Evolutionary conservation across 2,329 filamentous ascomycete genomes (phyloP).

Genomic region (Talaromyces sp.): DNA sequence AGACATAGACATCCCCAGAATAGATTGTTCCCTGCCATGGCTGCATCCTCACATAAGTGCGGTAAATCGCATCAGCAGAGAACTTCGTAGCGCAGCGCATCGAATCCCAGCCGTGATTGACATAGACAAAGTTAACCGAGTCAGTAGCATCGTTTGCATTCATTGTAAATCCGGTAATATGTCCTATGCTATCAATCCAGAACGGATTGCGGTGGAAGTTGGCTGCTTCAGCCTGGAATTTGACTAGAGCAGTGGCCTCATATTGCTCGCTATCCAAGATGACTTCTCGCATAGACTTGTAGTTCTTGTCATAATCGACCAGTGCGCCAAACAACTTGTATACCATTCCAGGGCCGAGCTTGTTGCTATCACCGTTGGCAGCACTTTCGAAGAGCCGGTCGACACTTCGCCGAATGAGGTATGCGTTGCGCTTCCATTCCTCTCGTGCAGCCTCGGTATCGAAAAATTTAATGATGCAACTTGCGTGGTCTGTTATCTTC

Average conservation of each 20-base stretch:
- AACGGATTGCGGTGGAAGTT: conserved; percentile 56
- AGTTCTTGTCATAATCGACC: conserved; percentile 29
- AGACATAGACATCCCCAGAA: conserved; percentile 57
- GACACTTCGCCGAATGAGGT: conserved; percentile 25
- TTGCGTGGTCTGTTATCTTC: conserved; percentile 23
- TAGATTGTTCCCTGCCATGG: conserved; percentile 32
- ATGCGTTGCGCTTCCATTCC: conserved; percentile 26
- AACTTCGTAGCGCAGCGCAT: conserved; percentile 31
- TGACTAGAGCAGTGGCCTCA: conserved; percentile 28
- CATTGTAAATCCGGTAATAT: conserved; percentile 41
- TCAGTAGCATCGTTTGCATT: conserved; percentile 38
- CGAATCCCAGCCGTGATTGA: conserved; percentile 39
- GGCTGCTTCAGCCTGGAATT: conserved; percentile 51
- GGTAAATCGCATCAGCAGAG: conserved; percentile 24
- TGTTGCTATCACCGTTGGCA: conserved; percentile 19
- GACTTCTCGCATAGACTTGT: conserved; percentile 31
- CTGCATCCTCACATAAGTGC: conserved; percentile 39
- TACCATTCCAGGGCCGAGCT: conserved; percentile 23
- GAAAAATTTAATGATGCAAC: conserved; percentile 24
- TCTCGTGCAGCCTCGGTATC: conserved; percentile 47
- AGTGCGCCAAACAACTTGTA: conserved; percentile 32
- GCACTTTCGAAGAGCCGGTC: conserved; percentile 24
- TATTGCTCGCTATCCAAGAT: conserved; percentile 25
- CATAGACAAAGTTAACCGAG: conserved; percentile 34
- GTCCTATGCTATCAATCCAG: conserved; percentile 38